phyloP scores from a whole-genome alignment of 371 early-diverging fungal genomes.

The Mortierella sp. region DNA sequence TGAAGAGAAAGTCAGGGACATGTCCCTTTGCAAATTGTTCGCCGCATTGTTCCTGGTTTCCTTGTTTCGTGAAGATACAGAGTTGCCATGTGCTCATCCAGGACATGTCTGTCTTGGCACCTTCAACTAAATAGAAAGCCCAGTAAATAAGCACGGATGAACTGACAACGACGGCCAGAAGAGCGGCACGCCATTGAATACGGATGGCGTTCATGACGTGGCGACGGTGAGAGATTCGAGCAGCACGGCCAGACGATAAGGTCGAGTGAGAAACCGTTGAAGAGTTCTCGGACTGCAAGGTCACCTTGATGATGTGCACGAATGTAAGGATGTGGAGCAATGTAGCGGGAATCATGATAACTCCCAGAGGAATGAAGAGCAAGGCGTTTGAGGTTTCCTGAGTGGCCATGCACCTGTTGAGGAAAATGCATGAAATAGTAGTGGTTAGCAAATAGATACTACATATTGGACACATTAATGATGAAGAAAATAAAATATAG shows the following conservation, averaged over 20 bases:
- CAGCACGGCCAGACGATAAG: constrained; percentile 48
- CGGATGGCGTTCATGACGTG: constrained; percentile 73
- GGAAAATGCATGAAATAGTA: not conserved
- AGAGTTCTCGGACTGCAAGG: constrained; percentile 64
- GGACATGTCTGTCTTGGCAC: constrained; percentile 35
- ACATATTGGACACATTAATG: not conserved
- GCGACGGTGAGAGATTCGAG: constrained; percentile 61
- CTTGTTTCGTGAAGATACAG: constrained; percentile 39
- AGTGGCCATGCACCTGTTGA: constrained; percentile 61
- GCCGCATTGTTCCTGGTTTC: constrained; percentile 43
- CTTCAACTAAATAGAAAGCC: constrained; percentile 54
- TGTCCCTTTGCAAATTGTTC: constrained; percentile 26
- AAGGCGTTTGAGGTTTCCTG: constrained; percentile 62
- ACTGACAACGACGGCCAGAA: constrained; percentile 65
- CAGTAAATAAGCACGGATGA: constrained; percentile 66
- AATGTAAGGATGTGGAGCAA: constrained; percentile 71
- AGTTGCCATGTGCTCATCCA: constrained; percentile 57
- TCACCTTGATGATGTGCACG: constrained; percentile 65
- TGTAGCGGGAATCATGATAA: constrained; percentile 66
- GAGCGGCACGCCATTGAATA: constrained; percentile 77
- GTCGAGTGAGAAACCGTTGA: constrained; percentile 56
- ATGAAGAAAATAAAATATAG: not conserved
- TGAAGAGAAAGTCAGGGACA: constrained; percentile 48
- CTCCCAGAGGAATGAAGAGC: constrained; percentile 73
- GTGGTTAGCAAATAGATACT: not conserved